phyloP scores from a whole-genome alignment of 179 eudicot genomes.

The Sideroxylon spinosum region DNA sequence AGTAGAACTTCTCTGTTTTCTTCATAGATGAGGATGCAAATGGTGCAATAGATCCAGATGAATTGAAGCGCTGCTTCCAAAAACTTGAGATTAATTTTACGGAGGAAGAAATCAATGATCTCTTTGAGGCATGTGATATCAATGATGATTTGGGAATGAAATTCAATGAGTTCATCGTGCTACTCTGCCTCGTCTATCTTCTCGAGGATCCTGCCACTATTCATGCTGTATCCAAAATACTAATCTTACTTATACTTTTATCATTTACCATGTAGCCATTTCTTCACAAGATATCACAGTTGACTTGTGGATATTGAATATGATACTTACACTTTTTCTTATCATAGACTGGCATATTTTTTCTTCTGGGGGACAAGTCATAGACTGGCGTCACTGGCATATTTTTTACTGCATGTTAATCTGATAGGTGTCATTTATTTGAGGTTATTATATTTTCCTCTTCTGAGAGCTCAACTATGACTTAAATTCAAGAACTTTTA shows the following conservation, averaged over 20 bases:
- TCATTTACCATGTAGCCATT: background rate
- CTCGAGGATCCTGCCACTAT: constrained; percentile 48
- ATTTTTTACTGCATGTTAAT: background rate
- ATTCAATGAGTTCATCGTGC: constrained; percentile 87
- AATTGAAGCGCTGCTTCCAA: constrained; percentile 62
- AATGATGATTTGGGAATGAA: constrained; percentile 60
- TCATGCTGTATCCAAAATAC: constrained; percentile 37
- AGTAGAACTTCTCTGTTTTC: constrained; percentile 3
- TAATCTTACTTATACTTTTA: background rate
- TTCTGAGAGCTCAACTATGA: background rate
- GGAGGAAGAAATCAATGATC: constrained; percentile 71
- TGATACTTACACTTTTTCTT: background rate
- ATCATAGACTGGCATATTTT: background rate
- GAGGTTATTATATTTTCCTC: background rate
- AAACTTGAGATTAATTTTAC: constrained; percentile 61
- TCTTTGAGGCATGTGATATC: constrained; percentile 75
- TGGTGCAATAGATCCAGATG: constrained; percentile 69
- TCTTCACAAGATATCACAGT: background rate
- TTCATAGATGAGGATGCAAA: constrained; percentile 69
- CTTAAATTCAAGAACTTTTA: background rate
- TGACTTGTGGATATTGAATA: background rate
- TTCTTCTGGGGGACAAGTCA: background rate
- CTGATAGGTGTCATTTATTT: too few species aligned
- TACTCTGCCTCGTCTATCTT: constrained; percentile 87
- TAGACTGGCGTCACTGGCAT: too few species aligned